phyloP scores from a whole-genome alignment of 305 asterid genomes.

The Ilex paraguariensis region DNA sequence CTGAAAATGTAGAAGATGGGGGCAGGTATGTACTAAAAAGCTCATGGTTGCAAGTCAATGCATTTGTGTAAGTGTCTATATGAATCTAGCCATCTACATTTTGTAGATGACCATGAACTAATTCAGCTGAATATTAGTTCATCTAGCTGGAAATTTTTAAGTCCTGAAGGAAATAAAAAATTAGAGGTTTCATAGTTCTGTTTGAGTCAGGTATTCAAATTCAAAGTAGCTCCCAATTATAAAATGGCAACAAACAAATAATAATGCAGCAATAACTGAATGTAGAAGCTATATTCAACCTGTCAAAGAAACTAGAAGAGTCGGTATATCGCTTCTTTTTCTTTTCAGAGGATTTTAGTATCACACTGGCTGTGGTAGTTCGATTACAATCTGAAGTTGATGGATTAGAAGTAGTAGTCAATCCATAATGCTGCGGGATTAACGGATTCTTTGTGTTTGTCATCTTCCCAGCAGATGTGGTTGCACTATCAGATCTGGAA shows the following conservation, averaged over 20 bases:
- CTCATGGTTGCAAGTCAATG: too few relatives aligned
- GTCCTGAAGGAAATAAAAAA: too few relatives aligned
- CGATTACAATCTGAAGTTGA: slow-evolving; percentile 23
- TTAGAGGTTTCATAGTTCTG: neutral
- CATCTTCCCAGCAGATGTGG: slow-evolving; percentile 33
- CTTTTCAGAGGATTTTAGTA: slow-evolving; percentile 36
- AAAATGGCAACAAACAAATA: slow-evolving; percentile 2
- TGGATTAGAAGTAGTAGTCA: slow-evolving; percentile 24
- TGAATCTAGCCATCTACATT: too few relatives aligned
- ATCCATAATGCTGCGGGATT: slow-evolving; percentile 24
- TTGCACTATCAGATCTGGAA: slow-evolving; percentile 27
- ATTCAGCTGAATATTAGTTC: too few relatives aligned
- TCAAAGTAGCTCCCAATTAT: neutral
- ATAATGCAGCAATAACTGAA: slow-evolving; percentile 11
- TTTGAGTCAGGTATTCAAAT: neutral
- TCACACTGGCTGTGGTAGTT: slow-evolving; percentile 30
- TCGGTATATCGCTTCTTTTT: slow-evolving; percentile 48
- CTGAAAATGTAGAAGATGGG: too few relatives aligned
- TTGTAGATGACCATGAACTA: too few relatives aligned
- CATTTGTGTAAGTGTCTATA: too few relatives aligned
- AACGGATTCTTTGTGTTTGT: slow-evolving; percentile 21
- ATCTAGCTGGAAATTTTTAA: too few relatives aligned
- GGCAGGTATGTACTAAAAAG: too few relatives aligned
- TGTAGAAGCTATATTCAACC: slow-evolving; percentile 37
- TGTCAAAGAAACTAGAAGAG: slow-evolving; percentile 52